A percentile compares a stretch with the other conserved stretches of the same genome.
These are phyloP conservation scores for Yarrowia deformans DNA, from an alignment of 805 yeast species.

Conservation along the genomic window DNA sequence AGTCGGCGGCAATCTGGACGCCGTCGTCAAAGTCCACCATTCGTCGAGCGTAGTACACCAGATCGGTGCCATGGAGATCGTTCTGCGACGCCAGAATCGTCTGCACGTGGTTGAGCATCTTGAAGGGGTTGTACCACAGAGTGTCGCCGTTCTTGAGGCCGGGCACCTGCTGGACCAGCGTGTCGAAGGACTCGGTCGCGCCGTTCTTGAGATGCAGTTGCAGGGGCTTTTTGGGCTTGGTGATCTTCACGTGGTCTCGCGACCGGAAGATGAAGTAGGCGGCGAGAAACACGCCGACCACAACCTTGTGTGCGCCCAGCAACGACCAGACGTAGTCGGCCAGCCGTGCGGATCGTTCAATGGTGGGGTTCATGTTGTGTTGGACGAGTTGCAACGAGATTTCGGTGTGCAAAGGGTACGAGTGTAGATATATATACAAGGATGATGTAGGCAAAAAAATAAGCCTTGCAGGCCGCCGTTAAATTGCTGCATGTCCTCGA, in stretches of 20 bases:
- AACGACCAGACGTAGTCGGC: slow-evolving; percentile 32
- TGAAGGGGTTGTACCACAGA: slow-evolving; percentile 66
- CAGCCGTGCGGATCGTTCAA: slow-evolving; percentile 19
- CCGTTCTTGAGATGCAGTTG: slow-evolving; percentile 41
- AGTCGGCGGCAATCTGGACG: slow-evolving; percentile 78
- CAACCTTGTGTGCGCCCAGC: slow-evolving; percentile 19
- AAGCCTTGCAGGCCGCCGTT: slow-evolving; percentile 26
- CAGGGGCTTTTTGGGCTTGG: slow-evolving; percentile 38
- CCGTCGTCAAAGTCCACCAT: slow-evolving; percentile 69
- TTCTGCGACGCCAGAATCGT: slow-evolving; percentile 71
- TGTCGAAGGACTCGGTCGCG: slow-evolving; percentile 43
- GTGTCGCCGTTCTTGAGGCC: slow-evolving; percentile 58
- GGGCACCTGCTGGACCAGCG: slow-evolving; percentile 54
- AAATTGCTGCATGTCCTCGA: slow-evolving; percentile 3
- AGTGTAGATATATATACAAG: background rate
- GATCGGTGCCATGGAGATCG: slow-evolving; percentile 59
- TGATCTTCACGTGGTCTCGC: slow-evolving; percentile 33
- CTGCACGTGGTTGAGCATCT: slow-evolving; percentile 78
- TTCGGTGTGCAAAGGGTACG: background rate
- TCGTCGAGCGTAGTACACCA: slow-evolving; percentile 79
- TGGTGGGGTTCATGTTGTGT: slow-evolving; percentile 12
- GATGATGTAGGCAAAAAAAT: background rate
- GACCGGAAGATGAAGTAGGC: slow-evolving; percentile 11
- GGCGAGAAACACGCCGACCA: slow-evolving; percentile 2
- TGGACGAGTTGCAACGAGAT: background rate